Percentiles rank a stretch among this genome's conserved stretches.
phyloP scores from a whole-genome alignment of 805 yeast species.

The Schwanniomyces occidentalis region DNA sequence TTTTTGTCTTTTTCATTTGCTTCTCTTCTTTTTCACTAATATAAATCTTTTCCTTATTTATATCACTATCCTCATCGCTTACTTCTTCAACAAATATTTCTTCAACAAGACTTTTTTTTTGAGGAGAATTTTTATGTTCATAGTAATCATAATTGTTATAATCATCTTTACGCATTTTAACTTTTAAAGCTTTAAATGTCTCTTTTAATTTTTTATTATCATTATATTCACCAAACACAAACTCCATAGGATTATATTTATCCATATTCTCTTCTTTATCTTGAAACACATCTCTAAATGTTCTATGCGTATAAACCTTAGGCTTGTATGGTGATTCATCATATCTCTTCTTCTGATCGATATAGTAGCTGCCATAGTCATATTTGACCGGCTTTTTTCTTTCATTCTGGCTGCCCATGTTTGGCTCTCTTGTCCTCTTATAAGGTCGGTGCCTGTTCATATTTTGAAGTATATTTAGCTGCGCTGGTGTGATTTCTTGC shows the following conservation, averaged over 20 bases:
- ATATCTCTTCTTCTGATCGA: constrained; percentile 35
- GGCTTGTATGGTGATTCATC: constrained; percentile 37
- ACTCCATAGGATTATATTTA: constrained; percentile 39
- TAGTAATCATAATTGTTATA: constrained; percentile 38
- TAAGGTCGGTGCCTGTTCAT: constrained; percentile 2
- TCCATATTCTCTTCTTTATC: constrained; percentile 29
- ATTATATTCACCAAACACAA: constrained; percentile 33
- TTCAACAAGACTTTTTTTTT: no score
- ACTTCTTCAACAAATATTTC: no score
- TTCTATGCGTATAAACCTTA: constrained; percentile 38
- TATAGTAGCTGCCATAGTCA: constrained; percentile 31
- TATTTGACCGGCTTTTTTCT: constrained; percentile 1
- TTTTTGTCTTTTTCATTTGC: constrained; percentile 15
- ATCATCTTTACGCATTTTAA: constrained; percentile 30
- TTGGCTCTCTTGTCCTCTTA: neutral
- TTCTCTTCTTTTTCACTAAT: constrained; percentile 11
- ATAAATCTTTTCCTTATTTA: constrained; percentile 5
- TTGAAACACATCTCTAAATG: constrained; percentile 38
- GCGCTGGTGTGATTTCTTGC: constrained; percentile 42
- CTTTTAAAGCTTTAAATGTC: constrained; percentile 29
- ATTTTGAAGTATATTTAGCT: constrained; percentile 26
- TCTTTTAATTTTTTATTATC: constrained; percentile 23
- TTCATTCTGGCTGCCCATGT: constrained; percentile 1
- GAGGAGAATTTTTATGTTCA: constrained; percentile 13
- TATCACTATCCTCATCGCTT: no score